Base-by-base conservation (phyloP, 306 rosid species). In the Cicer pinnatifidum region DNA sequence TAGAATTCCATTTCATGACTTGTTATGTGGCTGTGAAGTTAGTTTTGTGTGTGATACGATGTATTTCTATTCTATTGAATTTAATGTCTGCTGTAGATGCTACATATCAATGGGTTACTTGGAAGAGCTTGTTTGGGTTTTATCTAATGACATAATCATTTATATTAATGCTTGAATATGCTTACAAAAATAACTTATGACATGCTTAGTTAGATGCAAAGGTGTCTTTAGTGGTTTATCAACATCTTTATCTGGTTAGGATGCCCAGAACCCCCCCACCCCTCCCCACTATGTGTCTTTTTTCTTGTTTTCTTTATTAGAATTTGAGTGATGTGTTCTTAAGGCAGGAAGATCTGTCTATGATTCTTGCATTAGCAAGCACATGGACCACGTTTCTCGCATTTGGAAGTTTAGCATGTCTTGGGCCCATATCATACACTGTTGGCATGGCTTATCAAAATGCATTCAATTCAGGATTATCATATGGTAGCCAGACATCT, bases 301-400 rank as follows among this genome's bases (percentile, higher is more conserved):
- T 61, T 17, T 37, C 23, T 15, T 52, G 35, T 54, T 68, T 79
- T 68, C 86, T 77, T 72, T 72, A 15, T 76, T 84, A 82, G 76
- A 85, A 78, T 86, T 89, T 88, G 86, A 84, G 77, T 84, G 92
- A 79, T 88, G 76, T 88, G 98, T 87, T 81, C 84, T 96, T 93
- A 93, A 93, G 97, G 96, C 96, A 93, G 98, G 94, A 84, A 85
- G 98, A 93, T 78, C 67, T 83, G 67, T 89, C 97, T 56, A 92
- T 88, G 97, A 91, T 76, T 84, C 80, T 85, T 54, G 87, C 91
- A 44, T 83, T 93, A 78, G 96, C 92, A 23, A 86, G 96, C 86
- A 72, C 88, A 74, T 93, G 98, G 98, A 43, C 78, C 37, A 65
- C 84, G 74, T 76, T 93, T 84, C 89, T 91, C 66, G 92, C 90